Conservation (phyloP, 257 asterid species). For the Phtheirospermum japonicum region DNA sequence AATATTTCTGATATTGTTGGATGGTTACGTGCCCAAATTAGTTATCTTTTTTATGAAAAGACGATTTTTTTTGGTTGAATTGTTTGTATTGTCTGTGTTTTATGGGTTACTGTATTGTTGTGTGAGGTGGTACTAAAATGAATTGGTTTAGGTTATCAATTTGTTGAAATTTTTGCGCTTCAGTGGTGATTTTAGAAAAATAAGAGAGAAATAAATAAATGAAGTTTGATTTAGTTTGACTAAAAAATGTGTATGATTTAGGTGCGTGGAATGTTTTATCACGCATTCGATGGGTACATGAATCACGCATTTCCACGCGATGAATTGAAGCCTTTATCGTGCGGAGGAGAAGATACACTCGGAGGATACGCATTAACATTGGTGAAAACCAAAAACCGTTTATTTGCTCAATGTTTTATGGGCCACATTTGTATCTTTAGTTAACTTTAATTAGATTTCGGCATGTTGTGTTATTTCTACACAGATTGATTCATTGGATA, state of each 20-base stretch:
- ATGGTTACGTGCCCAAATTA: not conserved
- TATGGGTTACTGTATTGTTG: conserved; percentile 6
- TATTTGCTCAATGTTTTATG: conserved; percentile 17
- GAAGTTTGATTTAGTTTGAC: too few species aligned
- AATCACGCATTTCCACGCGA: conserved; percentile 87
- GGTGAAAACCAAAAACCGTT: conserved; percentile 43
- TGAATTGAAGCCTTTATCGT: conserved; percentile 89
- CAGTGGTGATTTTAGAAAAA: too few species aligned
- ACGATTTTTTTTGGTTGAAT: too few species aligned
- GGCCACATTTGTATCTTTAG: not conserved
- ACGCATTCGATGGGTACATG: conserved; percentile 96
- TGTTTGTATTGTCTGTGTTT: conserved; percentile 1
- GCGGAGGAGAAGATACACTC: conserved; percentile 96
- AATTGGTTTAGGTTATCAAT: not conserved
- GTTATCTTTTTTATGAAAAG: too few species aligned
- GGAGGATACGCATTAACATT: conserved; percentile 96
- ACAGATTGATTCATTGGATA: conserved; percentile 95
- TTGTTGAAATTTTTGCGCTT: conserved; percentile 1
- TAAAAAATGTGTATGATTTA: conserved; percentile 25
- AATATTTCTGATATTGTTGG: conserved; percentile 13
- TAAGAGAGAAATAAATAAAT: too few species aligned
- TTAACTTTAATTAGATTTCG: conserved; percentile 13
- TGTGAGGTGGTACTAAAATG: not conserved
- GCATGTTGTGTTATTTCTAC: conserved; percentile 19
- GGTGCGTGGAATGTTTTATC: conserved; percentile 96